Base-by-base conservation (phyloP, 148 eudicot genomes). In the Linanthus parryae region DNA sequence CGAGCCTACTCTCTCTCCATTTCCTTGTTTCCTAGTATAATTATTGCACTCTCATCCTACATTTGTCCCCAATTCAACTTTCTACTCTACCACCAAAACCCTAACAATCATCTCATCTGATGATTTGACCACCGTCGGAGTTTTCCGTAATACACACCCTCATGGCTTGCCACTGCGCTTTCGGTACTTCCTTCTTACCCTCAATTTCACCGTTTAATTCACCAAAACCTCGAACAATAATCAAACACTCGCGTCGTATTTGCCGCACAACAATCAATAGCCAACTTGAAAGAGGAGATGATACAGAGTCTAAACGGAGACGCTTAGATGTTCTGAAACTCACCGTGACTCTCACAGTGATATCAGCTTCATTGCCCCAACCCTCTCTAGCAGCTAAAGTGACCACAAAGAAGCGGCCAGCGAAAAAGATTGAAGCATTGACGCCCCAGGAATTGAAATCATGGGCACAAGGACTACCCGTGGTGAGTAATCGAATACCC, bases 391-490 rank as follows among this genome's bases (percentile, higher is more conserved):
- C 88, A 3, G 94, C 88, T 0, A 89, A 77, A 71, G 72, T 82
- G 17, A 38, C 73, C 2, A 75, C 80, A 23, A 71, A 69, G 56
- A 88, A 75, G 54, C 89, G 84, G 12, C 44, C 64, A 25, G 60
- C 54, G 25, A 88, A 77, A 44, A 84, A 69, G 62, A 33, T 48
- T 2, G 88, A 82, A 33, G 52, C 65, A 12, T 75, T 83, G 46
- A 73, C 91, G 31, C 81, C 88, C 14, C 68, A 85, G 57, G 83
- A 82, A 30, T 57, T 77, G 61, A 73, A 69, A 43, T 54, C 52
- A 41, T 89, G 97, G 97, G 59, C 85, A 4, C 52, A 80, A 22
- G 97, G 81, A 12, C 78, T 89, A 51, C 97, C 97, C 14, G 60
- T 76, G 2, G 88, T 89, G 28, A 59, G 56, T 15, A 58, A 80